A percentile compares a stretch with the other conserved stretches of the same genome.
phyloP scores from a whole-genome alignment of 306 rosid genomes.

The Sechiopsis laciniata region DNA sequence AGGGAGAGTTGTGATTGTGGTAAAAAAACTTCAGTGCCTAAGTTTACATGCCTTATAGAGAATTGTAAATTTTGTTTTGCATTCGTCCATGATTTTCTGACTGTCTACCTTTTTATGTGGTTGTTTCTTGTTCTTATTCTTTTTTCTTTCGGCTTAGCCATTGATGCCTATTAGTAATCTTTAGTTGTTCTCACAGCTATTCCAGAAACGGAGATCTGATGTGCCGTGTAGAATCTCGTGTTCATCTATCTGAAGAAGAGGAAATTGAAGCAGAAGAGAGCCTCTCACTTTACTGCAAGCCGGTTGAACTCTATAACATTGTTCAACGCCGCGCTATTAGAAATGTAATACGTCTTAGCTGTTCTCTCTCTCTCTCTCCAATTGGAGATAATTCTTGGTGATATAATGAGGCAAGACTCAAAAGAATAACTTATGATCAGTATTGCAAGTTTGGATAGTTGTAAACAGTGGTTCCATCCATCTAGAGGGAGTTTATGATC shows the following conservation, averaged over 20 bases:
- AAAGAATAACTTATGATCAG: background rate
- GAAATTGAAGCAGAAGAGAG: constrained; percentile 58
- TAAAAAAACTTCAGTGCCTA: background rate
- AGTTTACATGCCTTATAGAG: constrained; percentile 2
- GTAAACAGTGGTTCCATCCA: background rate
- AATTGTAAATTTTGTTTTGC: background rate
- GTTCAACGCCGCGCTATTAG: constrained; percentile 47
- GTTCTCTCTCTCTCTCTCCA: background rate
- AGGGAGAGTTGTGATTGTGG: constrained; percentile 15
- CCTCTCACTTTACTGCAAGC: constrained; percentile 67
- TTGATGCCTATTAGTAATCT: constrained; percentile 5
- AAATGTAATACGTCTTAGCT: constrained; percentile 36
- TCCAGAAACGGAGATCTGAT: constrained; percentile 39
- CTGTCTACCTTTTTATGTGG: background rate
- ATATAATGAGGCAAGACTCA: background rate
- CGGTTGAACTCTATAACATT: constrained; percentile 71
- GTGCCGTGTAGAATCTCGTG: constrained; percentile 43
- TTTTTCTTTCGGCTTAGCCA: background rate
- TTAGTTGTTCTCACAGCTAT: constrained; percentile 34
- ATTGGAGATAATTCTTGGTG: background rate
- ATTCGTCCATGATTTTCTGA: background rate
- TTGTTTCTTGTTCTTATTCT: background rate
- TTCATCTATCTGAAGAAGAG: constrained; percentile 57
- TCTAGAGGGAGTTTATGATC: background rate
- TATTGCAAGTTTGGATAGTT: constrained; percentile 5